Conservation (phyloP, 1,139 yeast species). For the Spathaspora sp. region DNA sequence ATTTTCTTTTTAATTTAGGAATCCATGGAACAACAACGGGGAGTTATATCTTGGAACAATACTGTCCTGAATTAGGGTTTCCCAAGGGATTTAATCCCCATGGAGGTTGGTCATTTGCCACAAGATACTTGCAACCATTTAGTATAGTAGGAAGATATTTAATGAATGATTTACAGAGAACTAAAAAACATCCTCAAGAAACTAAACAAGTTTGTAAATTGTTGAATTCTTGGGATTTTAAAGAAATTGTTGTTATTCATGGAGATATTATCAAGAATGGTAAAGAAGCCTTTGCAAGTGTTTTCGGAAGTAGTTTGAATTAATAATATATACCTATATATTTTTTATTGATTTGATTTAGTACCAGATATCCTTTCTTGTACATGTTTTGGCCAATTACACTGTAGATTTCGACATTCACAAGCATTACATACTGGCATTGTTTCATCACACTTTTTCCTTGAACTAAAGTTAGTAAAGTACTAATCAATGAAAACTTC, state of each 20-base stretch:
- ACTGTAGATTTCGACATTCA: constrained; percentile 9
- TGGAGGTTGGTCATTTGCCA: constrained; percentile 27
- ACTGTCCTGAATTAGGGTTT: constrained; percentile 38
- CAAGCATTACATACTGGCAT: constrained; percentile 13
- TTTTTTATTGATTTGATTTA: background rate
- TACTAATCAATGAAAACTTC: background rate
- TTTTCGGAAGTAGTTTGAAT: constrained; percentile 1
- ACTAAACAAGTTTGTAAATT: constrained; percentile 22
- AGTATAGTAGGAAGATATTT: constrained; percentile 21
- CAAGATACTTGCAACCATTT: constrained; percentile 30
- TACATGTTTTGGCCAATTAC: constrained; percentile 10
- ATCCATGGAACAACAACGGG: constrained; percentile 10
- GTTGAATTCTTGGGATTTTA: constrained; percentile 39
- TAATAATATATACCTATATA: background rate
- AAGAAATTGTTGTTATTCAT: constrained; percentile 47
- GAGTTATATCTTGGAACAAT: constrained; percentile 20
- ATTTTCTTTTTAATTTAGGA: constrained; percentile 45
- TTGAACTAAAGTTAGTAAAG: constrained; percentile 1
- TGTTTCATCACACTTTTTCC: constrained; percentile 16
- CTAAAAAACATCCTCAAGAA: constrained; percentile 13
- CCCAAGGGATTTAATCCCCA: constrained; percentile 25
- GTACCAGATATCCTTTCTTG: background rate
- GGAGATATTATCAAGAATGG: constrained; percentile 45
- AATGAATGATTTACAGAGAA: constrained; percentile 18
- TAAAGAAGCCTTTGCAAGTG: constrained; percentile 17